Evolutionary conservation across 2,329 filamentous ascomycete species (phyloP), one percentile per base, ranked within the genome.

Genomic region (Colletotrichum aenigma): DNA sequence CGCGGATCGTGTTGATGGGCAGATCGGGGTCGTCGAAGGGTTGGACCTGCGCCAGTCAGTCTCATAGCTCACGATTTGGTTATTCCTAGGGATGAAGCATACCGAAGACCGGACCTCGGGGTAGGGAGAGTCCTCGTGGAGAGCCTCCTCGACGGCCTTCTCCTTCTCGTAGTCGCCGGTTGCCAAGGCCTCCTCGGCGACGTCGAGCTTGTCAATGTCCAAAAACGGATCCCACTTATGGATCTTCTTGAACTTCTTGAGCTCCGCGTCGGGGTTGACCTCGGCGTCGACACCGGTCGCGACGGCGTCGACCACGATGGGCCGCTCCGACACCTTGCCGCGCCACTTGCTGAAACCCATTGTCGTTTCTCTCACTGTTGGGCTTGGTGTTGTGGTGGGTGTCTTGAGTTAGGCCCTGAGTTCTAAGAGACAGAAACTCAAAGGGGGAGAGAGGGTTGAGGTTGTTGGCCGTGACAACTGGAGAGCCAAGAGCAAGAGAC

Each of bases 151-250:
- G 30, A 90, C 83, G 52, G 85, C 84, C 18, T 84, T 81, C 52
- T 87, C 86, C 77, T 87, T 86, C 77, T 86, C 87, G 66, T 82
- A 81, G 77, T 91, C 85, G 60, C 87, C 84, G 1, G 84, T 85
- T 7, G 83, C 78, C 28, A 89, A 81, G 10, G 86, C 87, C 36
- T 87, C 84, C 56, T 91, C 88, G 58, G 91, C 85, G 74, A 85
- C 87, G n/a, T 90, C 86, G 61, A 88, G 84, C 30, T 89, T 86
- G 66, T 90, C 88, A 52, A 88, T 81, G 3, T 89, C 88, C 72
- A 92, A 79, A 76, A 91, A 91, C 60, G 89, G 90, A 79, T 92
- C 90, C 85, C 89, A 90, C 66, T 87, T 85, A 78, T 91, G 90
- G 75, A 88, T 86, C 68, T 86, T 84, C 78, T 88, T 86, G 77